Conservation (phyloP, 2,329 filamentous ascomycete species). For the Fusarium sp. region DNA sequence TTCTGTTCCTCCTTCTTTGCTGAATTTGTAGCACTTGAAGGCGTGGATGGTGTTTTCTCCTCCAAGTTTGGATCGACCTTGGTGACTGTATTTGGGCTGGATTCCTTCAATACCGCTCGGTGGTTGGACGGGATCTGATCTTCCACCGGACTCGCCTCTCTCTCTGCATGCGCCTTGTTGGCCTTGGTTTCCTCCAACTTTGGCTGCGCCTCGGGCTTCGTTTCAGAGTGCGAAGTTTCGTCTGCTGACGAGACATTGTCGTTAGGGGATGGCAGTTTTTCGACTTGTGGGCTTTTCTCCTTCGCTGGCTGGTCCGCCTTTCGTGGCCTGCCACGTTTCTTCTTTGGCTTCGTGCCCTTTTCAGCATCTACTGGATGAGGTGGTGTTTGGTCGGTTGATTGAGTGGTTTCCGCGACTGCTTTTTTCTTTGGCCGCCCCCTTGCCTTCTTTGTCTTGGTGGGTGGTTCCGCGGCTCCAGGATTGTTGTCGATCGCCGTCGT, state of each 20-base stretch:
- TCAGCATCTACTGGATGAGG: constrained; percentile 22
- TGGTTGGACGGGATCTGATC: neutral
- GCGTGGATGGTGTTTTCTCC: constrained; percentile 11
- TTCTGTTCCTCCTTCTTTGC: constrained; percentile 26
- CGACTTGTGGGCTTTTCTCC: constrained; percentile 21
- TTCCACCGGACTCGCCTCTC: neutral
- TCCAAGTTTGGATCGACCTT: constrained; percentile 9
- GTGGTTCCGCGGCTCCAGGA: constrained; percentile 32
- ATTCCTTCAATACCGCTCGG: constrained; percentile 26
- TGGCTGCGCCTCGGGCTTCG: constrained; percentile 4
- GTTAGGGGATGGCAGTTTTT: neutral
- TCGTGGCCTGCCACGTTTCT: constrained; percentile 61
- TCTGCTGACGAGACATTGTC: constrained; percentile 18
- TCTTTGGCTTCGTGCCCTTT: constrained; percentile 46
- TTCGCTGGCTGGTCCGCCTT: constrained; percentile 49
- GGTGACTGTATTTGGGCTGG: constrained; percentile 9
- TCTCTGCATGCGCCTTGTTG: constrained; percentile 12
- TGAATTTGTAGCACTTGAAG: neutral
- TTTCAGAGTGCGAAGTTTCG: constrained; percentile 14
- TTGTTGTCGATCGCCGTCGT: constrained; percentile 18
- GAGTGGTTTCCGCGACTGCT: constrained; percentile 18
- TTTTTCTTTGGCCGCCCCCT: constrained; percentile 55
- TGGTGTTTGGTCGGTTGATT: constrained; percentile 20
- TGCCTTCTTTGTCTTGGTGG: constrained; percentile 47
- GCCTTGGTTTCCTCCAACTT: constrained; percentile 8